Conservation (phyloP, 306 rosid genomes). For the Hippophae tibetana region DNA sequence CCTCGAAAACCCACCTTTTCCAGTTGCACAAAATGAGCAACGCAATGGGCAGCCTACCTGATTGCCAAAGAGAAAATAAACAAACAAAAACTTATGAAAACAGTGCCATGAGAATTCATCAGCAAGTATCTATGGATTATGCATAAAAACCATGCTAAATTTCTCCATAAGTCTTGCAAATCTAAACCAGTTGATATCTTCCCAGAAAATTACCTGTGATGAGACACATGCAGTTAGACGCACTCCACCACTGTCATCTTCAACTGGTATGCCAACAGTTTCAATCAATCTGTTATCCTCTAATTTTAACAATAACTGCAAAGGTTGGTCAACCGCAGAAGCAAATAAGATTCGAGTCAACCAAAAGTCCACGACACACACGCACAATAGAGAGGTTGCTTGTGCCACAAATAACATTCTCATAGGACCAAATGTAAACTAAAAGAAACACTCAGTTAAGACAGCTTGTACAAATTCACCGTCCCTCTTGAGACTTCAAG, state of each 20-base stretch:
- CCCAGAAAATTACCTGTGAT: constrained; percentile 58
- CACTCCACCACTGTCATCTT: constrained; percentile 38
- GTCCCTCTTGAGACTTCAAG: too few species aligned
- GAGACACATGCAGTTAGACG: constrained; percentile 98
- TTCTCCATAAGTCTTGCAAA: constrained; percentile 10
- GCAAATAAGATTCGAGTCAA: constrained; percentile 6
- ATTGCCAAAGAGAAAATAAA: constrained; percentile 18
- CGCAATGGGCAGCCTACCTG: constrained; percentile 93
- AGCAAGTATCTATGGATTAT: not conserved
- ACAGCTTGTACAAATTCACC: too few species aligned
- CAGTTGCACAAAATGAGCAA: constrained; percentile 97
- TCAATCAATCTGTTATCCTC: constrained; percentile 88
- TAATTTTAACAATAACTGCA: constrained; percentile 83
- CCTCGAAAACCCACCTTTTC: constrained; percentile 92
- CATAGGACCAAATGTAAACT: too few species aligned
- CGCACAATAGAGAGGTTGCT: not conserved
- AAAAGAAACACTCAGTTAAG: too few species aligned
- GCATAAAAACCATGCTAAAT: constrained; percentile 8
- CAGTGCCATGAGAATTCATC: not conserved
- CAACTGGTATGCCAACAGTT: constrained; percentile 91
- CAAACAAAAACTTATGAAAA: constrained; percentile 1
- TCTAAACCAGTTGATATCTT: constrained; percentile 9
- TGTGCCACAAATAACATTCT: not conserved
- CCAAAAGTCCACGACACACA: constrained; percentile 8
- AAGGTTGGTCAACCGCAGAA: constrained; percentile 10